Evolutionary conservation across 164 flowering plant species (phyloP).

Genomic region (Chloranthus sessilifolius): DNA sequence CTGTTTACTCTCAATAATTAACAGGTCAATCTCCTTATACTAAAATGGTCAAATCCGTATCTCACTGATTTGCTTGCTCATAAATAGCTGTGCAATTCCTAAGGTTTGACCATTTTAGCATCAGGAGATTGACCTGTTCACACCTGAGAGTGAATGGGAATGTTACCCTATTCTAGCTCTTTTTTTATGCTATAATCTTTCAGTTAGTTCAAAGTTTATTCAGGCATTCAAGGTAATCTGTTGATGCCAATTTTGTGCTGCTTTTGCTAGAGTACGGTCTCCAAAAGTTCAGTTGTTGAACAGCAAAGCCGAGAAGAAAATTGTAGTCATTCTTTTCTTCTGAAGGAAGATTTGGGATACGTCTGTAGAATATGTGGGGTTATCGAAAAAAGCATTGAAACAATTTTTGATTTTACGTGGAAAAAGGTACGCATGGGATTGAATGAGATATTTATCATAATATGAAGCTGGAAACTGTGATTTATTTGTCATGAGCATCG

Average conservation of each 20-base stretch:
- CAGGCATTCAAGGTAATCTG: not conserved
- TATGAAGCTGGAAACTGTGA: not conserved
- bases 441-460: not conserved
- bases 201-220: too few relatives aligned
- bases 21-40: too few relatives aligned
- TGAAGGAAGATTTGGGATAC: conserved; percentile 40
- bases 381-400: conserved; percentile 27
- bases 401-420: conserved; percentile 34
- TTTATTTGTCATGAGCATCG: not conserved
- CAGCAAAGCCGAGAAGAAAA: conserved; percentile 13
- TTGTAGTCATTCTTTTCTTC: conserved; percentile 33
- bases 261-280: conserved; percentile 17
- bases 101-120: too few relatives aligned
- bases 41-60: too few relatives aligned
- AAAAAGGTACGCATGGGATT: conserved; percentile 21
- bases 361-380: conserved; percentile 39
- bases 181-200: too few relatives aligned
- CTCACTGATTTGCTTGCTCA: too few relatives aligned
- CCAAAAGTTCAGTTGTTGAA: conserved; percentile 9
- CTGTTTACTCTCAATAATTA: too few relatives aligned
- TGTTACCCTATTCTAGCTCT: too few relatives aligned
- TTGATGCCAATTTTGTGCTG: conserved; percentile 2
- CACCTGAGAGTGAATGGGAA: too few relatives aligned
- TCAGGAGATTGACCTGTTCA: too few relatives aligned
- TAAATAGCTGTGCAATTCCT: too few relatives aligned